Evolutionary conservation across 2,329 filamentous ascomycete genomes (phyloP), one percentile per base, ranked within the genome.

Genomic region (Alternaria sp.): DNA sequence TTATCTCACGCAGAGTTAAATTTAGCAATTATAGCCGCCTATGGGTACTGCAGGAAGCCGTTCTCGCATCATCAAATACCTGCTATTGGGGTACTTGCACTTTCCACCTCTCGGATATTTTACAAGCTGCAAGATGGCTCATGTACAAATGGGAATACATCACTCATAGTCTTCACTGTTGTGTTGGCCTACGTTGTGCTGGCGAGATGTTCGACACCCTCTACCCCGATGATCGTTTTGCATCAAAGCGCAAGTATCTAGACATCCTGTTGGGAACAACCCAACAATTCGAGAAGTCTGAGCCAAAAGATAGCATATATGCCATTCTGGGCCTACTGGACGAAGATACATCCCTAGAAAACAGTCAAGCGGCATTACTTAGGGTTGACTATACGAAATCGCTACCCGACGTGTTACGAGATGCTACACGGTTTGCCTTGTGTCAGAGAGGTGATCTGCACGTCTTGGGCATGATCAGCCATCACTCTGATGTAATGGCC

Each of bases 251-350:
- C 21, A 1, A 1, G 9, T 1, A 7, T 19, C 6, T 50, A 17
- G 4, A 0, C 25, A 5, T 0, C 0, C 15, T 50, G n/a, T 19
- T 30, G 0, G 2, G 1, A 2, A 15, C 8, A 2, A 12, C 5
- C 6, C 26, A 0, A 13, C 7, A 4, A 3, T 50, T 32, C 3
- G 17, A 50, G 3, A 21, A 15, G 4, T 10, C 26, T 0, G 26
- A 50, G 2, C 26, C 11, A 15, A 21, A n/a, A 2, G 47, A 50
- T 1, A 15, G 47, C 4, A 15, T 15, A 5, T 50, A 6, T 6
- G 47, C 26, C 1, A 21, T 50, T 11, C 2, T 50, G n/a, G 26
- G 47, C n/a, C 6, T 50, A 8, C 3, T 32, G 5, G 12, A 50
- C 9, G 3, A 21, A 2, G 4, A 30, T 2, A 32, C 1, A 0